Base-by-base conservation (phyloP, 1,139 yeast genomes). In the Kodamaea arcana region DNA sequence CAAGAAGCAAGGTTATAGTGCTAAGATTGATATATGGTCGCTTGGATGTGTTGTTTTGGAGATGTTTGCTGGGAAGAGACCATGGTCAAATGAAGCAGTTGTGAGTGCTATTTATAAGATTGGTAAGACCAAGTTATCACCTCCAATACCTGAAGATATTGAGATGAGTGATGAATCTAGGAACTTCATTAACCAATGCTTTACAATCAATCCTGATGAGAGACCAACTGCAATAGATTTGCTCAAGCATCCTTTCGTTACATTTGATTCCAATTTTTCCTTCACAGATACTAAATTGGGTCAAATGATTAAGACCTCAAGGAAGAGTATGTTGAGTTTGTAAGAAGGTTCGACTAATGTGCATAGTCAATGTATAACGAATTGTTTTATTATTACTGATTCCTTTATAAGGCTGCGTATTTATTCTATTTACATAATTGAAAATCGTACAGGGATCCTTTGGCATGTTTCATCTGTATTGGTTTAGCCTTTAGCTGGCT, bases 1-100 rank as follows among this genome's bases (percentile, higher is more conserved):
- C 48, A 82, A 80, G 37, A 84, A 83, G 46, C 95, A 83, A 54
- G 97, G 97, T 0, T 94, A 94, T 55, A 86, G 95, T 63, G 98
- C 98, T 18, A 94, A 94, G 58, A 88, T 94, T 25, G 94, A 84
- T 57, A 83, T 84, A 25, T 84, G 94, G 94, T 82, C 97, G 0
- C 61, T 90, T 27, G 99, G 98, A 0, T 94, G 99, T 68, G 95
- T 94, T 39, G 94, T 92, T 3, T 58, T 92, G 39, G 98, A 94
- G 57, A 92, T 94, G 98, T 83, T 79, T 65, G 87, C 90, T 0
- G 94, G 92, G 2, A 78, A 79, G 47, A 62, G 94, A 36, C 94
- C 94, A 0, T 84, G 94, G 94, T 79, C 84, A 3, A 81, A 83
- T 48, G 75, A 79, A 43, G 92, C 85, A 15, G 86, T 81, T 18